Base-by-base conservation (phyloP, 495 filamentous ascomycete species). In the Aspergillus bridgeri region DNA sequence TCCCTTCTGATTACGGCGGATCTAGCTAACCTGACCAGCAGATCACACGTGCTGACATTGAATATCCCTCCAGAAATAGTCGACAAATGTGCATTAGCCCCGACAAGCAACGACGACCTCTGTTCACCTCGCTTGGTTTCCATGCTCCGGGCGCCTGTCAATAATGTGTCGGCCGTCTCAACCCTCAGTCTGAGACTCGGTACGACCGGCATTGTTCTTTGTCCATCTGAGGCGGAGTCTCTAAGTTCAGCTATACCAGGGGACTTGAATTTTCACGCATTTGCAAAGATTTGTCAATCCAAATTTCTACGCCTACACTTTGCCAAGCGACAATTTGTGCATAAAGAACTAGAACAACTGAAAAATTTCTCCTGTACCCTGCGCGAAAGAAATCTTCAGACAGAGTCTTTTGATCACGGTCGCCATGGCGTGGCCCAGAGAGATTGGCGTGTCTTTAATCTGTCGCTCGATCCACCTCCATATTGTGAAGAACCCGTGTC, bases 271-370 rank as follows among this genome's bases (percentile, higher is more conserved):
- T 60, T 64, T 53, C 19, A 59, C 49, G 22, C 58, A 54, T 64
- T 64, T 53, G 58, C 62, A 27, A 64, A 60, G 24, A 64, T 64
- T 52, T 64, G 62, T 56, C 45, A 59, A 58, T 64, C 62, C 46
- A 58, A 55, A 59, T 60, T 27, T 54, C 54, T 64, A 43, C 57
- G 55, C 60, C 33, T 64, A 56, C 55, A 64, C 62, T 53, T 64
- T 56, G 48, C 62, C 51, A 21, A 38, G 44, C 58, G 55, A 64
- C 62, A 64, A 58, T 61, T 60, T 64, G 62, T 60, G 51, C 49
- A 60, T 27, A 48, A 60, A 23, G 58, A 64, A 56, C 47, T 64
- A 58, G 51, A 56, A 53, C 24, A 44, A 51, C 52, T 64, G 19
- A 17, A 61, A 48, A 42, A 0, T 45, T 61, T 64, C 52, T 58